A percentile compares a stretch with the other conserved stretches of the same genome.
Conservation (phyloP, 2,329 filamentous ascomycete species). For the Fonsecaea monophora region DNA sequence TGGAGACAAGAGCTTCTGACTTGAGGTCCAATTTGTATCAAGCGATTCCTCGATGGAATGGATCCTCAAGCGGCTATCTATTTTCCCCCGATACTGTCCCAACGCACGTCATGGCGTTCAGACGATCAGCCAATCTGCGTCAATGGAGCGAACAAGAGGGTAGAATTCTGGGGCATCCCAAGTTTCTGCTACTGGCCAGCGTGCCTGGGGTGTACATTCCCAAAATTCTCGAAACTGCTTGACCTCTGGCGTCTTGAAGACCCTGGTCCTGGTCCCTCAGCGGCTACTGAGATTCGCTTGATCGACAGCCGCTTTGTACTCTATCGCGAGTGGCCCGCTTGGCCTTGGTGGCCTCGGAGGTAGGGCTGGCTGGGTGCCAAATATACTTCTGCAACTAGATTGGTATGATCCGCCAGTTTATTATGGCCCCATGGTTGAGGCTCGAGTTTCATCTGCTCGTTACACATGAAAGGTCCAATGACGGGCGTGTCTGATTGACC, state of each 20-base stretch:
- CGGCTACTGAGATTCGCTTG: slow-evolving; percentile 35
- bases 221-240: slow-evolving; percentile 23
- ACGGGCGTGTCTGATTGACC: slow-evolving; percentile 2
- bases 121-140: slow-evolving; percentile 17
- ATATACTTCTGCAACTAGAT: slow-evolving; percentile 27
- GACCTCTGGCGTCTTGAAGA: slow-evolving; percentile 10
- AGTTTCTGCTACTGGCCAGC: slow-evolving; percentile 20
- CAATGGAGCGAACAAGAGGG: not conserved
- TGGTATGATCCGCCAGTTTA: slow-evolving; percentile 17
- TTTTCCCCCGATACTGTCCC: not conserved
- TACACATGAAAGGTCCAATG: slow-evolving; percentile 21
- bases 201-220: slow-evolving; percentile 9
- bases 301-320: slow-evolving; percentile 29
- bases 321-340: slow-evolving; percentile 29
- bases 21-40: slow-evolving; percentile 1
- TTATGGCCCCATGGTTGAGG: slow-evolving; percentile 20
- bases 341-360: slow-evolving; percentile 2
- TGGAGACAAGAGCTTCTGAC: not conserved
- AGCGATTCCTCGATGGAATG: slow-evolving; percentile 3
- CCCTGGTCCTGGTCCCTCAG: slow-evolving; percentile 25
- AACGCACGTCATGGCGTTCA: not conserved
- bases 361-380: slow-evolving; percentile 24
- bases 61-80: slow-evolving; percentile 19
- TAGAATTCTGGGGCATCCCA: slow-evolving; percentile 23
- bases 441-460: slow-evolving; percentile 33